Conservation (phyloP, 148 eudicot species). For the Arctostaphylos glauca region DNA sequence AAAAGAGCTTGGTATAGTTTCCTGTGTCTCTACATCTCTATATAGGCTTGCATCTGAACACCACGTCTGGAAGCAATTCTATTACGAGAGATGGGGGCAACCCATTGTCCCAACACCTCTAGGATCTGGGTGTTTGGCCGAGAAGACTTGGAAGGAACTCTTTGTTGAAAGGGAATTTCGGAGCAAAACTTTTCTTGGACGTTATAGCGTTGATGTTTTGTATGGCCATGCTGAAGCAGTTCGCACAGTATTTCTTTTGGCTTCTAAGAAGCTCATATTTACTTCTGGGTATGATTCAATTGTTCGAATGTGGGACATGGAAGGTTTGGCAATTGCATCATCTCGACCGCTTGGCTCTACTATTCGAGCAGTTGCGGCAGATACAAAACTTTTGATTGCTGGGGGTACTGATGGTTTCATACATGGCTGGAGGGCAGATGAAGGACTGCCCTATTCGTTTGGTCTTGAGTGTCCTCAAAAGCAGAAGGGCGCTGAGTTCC, state of each 20-base stretch:
- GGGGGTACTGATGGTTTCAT: constrained; percentile 92
- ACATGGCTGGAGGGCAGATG: constrained; percentile 87
- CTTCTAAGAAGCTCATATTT: constrained; percentile 72
- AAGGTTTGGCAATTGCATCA: constrained; percentile 67
- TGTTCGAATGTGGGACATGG: constrained; percentile 84
- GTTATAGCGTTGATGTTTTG: constrained; percentile 60
- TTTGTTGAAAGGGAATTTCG: constrained; percentile 90
- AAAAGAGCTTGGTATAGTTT: constrained; percentile 84
- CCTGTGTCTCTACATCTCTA: constrained; percentile 69
- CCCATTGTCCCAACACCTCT: constrained; percentile 38
- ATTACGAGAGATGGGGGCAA: constrained; percentile 91
- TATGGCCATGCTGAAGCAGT: constrained; percentile 80
- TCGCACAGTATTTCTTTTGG: constrained; percentile 62
- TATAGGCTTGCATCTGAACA: constrained; percentile 78
- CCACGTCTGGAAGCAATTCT: constrained; percentile 82
- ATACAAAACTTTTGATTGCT: constrained; percentile 65
- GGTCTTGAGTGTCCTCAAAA: constrained; percentile 54
- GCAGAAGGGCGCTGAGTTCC: constrained; percentile 46
- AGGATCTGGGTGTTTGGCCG: constrained; percentile 40
- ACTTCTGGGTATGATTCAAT: constrained; percentile 88
- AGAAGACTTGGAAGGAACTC: constrained; percentile 89
- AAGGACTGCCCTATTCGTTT: constrained; percentile 65
- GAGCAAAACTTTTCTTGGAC: constrained; percentile 76
- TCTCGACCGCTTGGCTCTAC: constrained; percentile 86
- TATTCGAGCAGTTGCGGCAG: constrained; percentile 83